Conservation (phyloP, 306 rosid genomes). For the Canavalia ensiformis region DNA sequence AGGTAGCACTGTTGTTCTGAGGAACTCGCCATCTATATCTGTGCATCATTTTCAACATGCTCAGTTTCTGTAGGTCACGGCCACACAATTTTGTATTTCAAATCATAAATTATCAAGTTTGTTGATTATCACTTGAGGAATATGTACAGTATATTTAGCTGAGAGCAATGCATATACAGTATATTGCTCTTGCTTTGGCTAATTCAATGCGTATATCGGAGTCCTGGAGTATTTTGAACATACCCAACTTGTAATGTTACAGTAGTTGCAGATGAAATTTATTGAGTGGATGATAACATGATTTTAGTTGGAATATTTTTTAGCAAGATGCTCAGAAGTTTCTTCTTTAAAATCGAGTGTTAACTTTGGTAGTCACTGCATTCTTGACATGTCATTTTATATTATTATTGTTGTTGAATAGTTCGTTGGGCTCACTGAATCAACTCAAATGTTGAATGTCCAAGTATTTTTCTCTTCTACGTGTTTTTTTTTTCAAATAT, state of each 20-base stretch:
- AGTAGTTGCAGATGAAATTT: not conserved
- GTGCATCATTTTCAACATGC: slow-evolving; percentile 17
- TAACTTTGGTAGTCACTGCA: not conserved
- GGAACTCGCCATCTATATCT: not conserved
- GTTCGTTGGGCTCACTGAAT: slow-evolving; percentile 3
- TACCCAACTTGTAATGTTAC: not conserved
- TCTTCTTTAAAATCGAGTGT: not conserved
- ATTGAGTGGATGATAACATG: not conserved
- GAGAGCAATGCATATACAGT: not conserved
- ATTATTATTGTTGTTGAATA: not conserved
- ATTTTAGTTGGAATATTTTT: not conserved
- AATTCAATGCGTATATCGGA: slow-evolving; percentile 8
- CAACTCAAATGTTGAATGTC: not conserved
- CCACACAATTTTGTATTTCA: not conserved
- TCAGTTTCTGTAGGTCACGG: not conserved
- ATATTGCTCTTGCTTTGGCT: not conserved
- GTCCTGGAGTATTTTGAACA: slow-evolving; percentile 6
- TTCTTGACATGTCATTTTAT: not conserved
- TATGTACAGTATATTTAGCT: not conserved
- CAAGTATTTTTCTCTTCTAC: not conserved
- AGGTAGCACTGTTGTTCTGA: not conserved
- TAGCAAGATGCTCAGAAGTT: not conserved
- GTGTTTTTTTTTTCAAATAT: not conserved
- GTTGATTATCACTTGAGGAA: not conserved
- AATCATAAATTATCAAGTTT: not conserved